Conservation (phyloP, 768 basidiomycete species). For the Serendipita sp. region DNA sequence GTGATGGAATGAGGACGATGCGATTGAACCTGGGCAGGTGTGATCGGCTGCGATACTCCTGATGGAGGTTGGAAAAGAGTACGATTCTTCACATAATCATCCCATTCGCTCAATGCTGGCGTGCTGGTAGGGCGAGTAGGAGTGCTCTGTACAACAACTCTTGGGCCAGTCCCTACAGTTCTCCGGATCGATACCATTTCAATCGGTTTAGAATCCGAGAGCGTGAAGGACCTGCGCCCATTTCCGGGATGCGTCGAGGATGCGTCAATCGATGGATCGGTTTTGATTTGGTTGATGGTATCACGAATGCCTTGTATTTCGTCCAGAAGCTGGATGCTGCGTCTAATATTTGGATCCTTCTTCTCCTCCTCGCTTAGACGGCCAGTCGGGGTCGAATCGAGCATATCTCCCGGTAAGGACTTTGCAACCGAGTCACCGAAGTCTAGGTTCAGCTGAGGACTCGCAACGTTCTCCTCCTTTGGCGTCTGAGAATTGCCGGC, state of each 20-base stretch:
- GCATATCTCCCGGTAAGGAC: slow-evolving; percentile 43
- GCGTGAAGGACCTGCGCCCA: background rate
- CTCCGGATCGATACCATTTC: slow-evolving; percentile 20
- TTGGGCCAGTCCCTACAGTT: slow-evolving; percentile 15
- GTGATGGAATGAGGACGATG: slow-evolving; percentile 29
- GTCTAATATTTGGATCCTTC: slow-evolving; percentile 39
- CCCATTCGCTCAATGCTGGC: slow-evolving; percentile 71
- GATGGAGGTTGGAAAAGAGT: slow-evolving; percentile 73
- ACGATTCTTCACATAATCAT: slow-evolving; percentile 69
- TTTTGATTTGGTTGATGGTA: slow-evolving; percentile 43
- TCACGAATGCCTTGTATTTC: slow-evolving; percentile 69
- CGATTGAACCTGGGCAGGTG: slow-evolving; percentile 34
- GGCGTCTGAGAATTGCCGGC: slow-evolving; percentile 47
- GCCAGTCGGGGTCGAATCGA: slow-evolving; percentile 39
- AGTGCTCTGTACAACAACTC: background rate
- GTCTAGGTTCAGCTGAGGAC: slow-evolving; percentile 40
- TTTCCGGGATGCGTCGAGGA: background rate
- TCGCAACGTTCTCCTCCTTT: slow-evolving; percentile 24
- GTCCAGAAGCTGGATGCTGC: slow-evolving; percentile 53
- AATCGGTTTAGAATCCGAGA: background rate
- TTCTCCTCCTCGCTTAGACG: slow-evolving; percentile 27
- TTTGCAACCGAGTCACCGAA: slow-evolving; percentile 60
- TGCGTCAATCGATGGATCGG: background rate
- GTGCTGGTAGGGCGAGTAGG: slow-evolving; percentile 45
- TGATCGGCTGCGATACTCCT: slow-evolving; percentile 65